phyloP scores from a whole-genome alignment of 345 rosid species.

The Hibiscus mutabilis region DNA sequence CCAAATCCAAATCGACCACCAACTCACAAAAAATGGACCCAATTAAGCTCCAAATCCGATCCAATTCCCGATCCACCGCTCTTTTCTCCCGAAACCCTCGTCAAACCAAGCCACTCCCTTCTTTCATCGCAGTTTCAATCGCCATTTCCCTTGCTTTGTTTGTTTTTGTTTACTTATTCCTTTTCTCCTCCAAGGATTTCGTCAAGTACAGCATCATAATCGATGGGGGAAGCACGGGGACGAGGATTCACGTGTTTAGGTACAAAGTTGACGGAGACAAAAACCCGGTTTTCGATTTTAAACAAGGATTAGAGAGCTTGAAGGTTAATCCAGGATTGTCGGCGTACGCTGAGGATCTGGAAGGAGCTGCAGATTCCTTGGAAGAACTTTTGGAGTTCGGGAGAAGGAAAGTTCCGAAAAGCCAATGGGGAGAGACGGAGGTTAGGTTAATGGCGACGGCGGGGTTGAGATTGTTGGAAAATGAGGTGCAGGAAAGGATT shows the following conservation, averaged over 20 bases:
- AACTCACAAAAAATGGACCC: conserved; percentile 43
- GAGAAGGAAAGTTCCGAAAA: conserved; percentile 44
- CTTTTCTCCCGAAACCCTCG: conserved; percentile 27
- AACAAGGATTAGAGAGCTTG: conserved; percentile 38
- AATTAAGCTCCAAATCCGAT: conserved; percentile 38
- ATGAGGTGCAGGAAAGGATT: conserved; percentile 45
- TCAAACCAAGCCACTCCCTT: conserved; percentile 2
- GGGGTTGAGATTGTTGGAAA: conserved; percentile 69
- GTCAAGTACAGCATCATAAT: conserved; percentile 8
- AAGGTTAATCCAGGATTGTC: conserved; percentile 82
- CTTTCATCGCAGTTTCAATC: conserved; percentile 1
- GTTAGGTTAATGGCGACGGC: conserved; percentile 93
- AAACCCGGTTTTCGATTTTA: conserved; percentile 41
- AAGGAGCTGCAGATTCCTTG: conserved; percentile 48
- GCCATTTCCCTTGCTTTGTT: not conserved
- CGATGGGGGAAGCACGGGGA: conserved; percentile 13
- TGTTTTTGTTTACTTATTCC: not conserved
- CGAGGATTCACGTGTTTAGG: conserved; percentile 14
- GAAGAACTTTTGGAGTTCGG: conserved; percentile 58
- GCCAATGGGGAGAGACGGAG: conserved; percentile 58
- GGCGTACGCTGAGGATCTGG: conserved; percentile 49
- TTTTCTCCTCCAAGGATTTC: not conserved
- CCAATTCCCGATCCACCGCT: conserved; percentile 35
- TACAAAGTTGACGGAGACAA: conserved; percentile 1
- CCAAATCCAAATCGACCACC: conserved; percentile 11